These are phyloP conservation scores for Xylaria multiplex DNA, from an alignment of 2,329 filamentous ascomycete species.

Conservation along the genomic window DNA sequence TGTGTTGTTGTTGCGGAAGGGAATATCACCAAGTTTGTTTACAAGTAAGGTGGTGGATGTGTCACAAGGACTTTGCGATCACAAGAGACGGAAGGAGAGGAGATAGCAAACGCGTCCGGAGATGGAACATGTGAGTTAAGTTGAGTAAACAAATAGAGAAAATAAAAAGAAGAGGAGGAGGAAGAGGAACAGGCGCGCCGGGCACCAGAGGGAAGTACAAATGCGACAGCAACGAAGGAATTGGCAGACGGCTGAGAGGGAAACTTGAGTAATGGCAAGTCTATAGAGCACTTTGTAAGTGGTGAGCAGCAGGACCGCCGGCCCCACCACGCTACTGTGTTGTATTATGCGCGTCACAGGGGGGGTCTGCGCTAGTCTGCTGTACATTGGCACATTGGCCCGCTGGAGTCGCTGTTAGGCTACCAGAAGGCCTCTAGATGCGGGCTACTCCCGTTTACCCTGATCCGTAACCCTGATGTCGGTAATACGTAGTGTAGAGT, in stretches of 20 bases:
- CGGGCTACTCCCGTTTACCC: conserved; percentile 7
- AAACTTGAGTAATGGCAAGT: conserved; percentile 23
- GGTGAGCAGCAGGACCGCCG: conserved; percentile 31
- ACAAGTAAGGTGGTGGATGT: conserved; percentile 6
- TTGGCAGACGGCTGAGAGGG: conserved; percentile 13
- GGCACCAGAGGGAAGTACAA: conserved; percentile 14
- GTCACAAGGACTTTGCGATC: neutral
- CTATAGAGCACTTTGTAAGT: conserved; percentile 12
- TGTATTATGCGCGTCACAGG: conserved; percentile 40
- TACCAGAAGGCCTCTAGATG: conserved; percentile 17
- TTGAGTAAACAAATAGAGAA: conserved; percentile 25
- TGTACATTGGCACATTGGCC: too few relatives aligned
- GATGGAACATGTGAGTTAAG: conserved; percentile 10
- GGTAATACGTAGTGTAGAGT: too few relatives aligned
- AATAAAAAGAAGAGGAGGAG: neutral
- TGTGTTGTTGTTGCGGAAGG: neutral
- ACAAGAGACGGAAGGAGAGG: conserved; percentile 3
- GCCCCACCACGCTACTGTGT: conserved; percentile 35
- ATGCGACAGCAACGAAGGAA: conserved; percentile 22
- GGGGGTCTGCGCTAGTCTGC: conserved; percentile 10
- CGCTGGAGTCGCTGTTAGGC: conserved; percentile 24
- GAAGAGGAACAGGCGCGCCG: conserved; percentile 16
- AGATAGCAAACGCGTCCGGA: conserved; percentile 14
- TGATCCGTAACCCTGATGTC: too few relatives aligned
- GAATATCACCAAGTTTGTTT: conserved; percentile 19